Evolutionary conservation across 164 flowering plant species (phyloP).

Genomic region (Cinnamomum micranthum): DNA sequence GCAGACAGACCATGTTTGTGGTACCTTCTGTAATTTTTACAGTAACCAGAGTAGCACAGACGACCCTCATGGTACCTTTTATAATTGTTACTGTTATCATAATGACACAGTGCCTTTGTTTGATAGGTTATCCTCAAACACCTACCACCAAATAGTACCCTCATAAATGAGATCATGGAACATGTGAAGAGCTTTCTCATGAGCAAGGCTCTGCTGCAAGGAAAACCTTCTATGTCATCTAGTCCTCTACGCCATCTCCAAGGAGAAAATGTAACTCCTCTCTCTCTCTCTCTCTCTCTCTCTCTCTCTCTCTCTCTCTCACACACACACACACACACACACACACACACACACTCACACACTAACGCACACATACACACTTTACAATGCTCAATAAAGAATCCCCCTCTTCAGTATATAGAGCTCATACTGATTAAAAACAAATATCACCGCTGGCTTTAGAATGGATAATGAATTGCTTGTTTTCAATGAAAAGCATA

Average conservation of each 20-base stretch:
- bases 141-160: conserved; percentile 85
- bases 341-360: not conserved
- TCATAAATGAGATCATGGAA: conserved; percentile 78
- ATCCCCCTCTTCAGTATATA: too few species aligned
- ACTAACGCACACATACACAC: too few species aligned
- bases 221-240: conserved; percentile 10
- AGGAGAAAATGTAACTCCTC: conserved; percentile 30
- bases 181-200: conserved; percentile 74
- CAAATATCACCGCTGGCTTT: not conserved
- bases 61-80: not conserved
- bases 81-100: not conserved
- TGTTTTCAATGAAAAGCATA: too few species aligned
- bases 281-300: not conserved
- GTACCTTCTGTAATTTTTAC: not conserved
- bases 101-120: not conserved
- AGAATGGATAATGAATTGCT: not conserved
- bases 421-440: too few species aligned
- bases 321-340: not conserved
- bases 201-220: conserved; percentile 67
- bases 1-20: too few species aligned
- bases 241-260: conserved; percentile 9
- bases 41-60: not conserved
- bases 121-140: conserved; percentile 82
- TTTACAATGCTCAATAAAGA: too few species aligned
- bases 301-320: not conserved